A percentile compares a stretch with the other conserved stretches of the same genome.
Conservation (phyloP, 352 stramenopile species). For the Globisporangium spinosum region DNA sequence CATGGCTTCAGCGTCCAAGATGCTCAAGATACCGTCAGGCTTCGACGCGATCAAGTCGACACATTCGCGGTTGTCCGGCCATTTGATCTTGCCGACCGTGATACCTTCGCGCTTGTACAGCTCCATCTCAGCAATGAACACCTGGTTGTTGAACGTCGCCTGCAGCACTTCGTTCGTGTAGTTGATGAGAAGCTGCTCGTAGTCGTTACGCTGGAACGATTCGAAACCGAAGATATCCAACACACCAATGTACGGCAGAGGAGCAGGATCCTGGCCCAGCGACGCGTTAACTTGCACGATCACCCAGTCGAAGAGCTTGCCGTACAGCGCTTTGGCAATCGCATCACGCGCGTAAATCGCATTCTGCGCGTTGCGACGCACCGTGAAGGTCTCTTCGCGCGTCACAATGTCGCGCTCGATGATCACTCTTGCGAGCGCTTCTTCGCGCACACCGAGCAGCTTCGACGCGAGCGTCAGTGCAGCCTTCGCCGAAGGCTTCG, state of each 20-base stretch:
- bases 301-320: conserved; percentile 91
- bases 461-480: conserved; percentile 48
- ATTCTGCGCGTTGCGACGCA: conserved; percentile 77
- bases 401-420: conserved; percentile 86
- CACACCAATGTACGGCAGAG: conserved; percentile 88
- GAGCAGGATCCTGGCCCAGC: conserved; percentile 71
- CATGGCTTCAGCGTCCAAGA: conserved; percentile 87
- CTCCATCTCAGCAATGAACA: conserved; percentile 89
- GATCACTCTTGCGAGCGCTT: conserved; percentile 74
- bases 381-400: conserved; percentile 77
- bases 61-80: conserved; percentile 90
- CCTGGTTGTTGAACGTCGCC: conserved; percentile 87
- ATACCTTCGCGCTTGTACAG: conserved; percentile 90
- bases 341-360: conserved; percentile 89
- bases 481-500: conserved; percentile 62
- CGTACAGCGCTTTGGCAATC: conserved; percentile 93
- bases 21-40: conserved; percentile 70
- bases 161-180: conserved; percentile 89
- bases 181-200: conserved; percentile 89
- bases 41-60: conserved; percentile 87
- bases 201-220: conserved; percentile 89
- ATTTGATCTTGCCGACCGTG: conserved; percentile 86
- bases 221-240: conserved; percentile 92
- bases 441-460: conserved; percentile 65
- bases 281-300: conserved; percentile 90